These are phyloP conservation scores for Starmerella apis DNA, from an alignment of 805 yeast genomes.

Conservation along the genomic window DNA sequence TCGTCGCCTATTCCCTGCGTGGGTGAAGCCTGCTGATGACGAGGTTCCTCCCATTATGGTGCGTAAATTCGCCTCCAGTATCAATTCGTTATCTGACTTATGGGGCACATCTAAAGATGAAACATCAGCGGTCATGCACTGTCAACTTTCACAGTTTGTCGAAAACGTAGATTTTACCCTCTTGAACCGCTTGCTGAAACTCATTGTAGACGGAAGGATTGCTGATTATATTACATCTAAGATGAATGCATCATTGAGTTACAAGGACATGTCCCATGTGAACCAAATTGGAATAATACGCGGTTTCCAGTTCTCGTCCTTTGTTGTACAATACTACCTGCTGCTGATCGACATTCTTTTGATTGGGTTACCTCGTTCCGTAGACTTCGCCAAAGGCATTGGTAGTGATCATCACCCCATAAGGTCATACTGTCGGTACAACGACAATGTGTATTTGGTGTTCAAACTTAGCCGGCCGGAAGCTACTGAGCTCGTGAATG, in stretches of 20 bases:
- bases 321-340: conserved; percentile 84
- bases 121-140: conserved; percentile 73
- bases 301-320: conserved; percentile 84
- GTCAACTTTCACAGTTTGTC: conserved; percentile 55
- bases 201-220: conserved; percentile 76
- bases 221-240: conserved; percentile 91
- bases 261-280: conserved; percentile 90
- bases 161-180: conserved; percentile 85
- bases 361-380: conserved; percentile 77
- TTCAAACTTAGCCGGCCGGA: conserved; percentile 68
- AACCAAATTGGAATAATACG: conserved; percentile 80
- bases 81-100: conserved; percentile 63
- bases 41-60: conserved; percentile 88
- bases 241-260: conserved; percentile 69
- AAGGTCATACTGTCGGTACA: conserved; percentile 66
- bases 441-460: conserved; percentile 70
- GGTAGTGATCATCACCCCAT: conserved; percentile 70
- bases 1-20: conserved; percentile 77
- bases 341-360: conserved; percentile 69
- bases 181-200: conserved; percentile 65
- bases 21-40: conserved; percentile 91
- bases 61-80: conserved; percentile 89
- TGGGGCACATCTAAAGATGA: conserved; percentile 75
- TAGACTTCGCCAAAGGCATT: conserved; percentile 64
- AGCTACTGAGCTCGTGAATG: conserved; percentile 62